Percentiles rank a stretch among this genome's conserved stretches.
These are phyloP conservation scores for Aspergillus pseudoglaucus DNA, from an alignment of 2,329 filamentous ascomycete species.

Conservation along the genomic window DNA sequence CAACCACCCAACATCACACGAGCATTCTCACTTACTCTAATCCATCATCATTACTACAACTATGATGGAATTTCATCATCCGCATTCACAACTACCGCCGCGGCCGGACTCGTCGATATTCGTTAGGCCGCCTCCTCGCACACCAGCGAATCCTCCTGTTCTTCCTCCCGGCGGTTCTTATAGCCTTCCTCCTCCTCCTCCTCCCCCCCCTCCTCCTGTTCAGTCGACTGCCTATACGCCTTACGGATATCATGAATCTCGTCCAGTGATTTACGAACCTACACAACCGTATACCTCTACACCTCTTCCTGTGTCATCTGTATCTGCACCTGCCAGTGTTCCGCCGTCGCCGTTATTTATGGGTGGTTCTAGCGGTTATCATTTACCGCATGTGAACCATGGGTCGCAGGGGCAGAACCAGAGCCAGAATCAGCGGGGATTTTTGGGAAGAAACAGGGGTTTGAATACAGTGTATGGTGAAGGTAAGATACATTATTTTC, in stretches of 20 bases:
- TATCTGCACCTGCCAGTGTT: constrained; percentile 1
- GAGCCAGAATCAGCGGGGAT: constrained; percentile 4
- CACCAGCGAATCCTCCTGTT: constrained; percentile 5
- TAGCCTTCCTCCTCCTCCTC: constrained; percentile 20
- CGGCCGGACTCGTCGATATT: constrained; percentile 28
- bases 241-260: constrained; percentile 9
- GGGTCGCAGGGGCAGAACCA: constrained; percentile 9
- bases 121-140: constrained; percentile 7
- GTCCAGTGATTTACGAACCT: constrained; percentile 13
- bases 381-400: constrained; percentile 15
- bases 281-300: neutral
- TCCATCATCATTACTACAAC: neutral
- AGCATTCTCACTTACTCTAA: neutral
- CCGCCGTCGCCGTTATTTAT: neutral
- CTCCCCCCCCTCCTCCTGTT: constrained; percentile 20
- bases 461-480: constrained; percentile 18
- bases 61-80: constrained; percentile 22
- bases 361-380: constrained; percentile 16
- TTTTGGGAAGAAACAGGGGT: constrained; percentile 3
- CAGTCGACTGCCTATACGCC: constrained; percentile 12
- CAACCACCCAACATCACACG: neutral
- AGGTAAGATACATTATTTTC: constrained; percentile 17
- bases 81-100: constrained; percentile 14
- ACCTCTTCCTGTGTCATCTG: constrained; percentile 1
- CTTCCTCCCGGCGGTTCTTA: neutral